Conservation (phyloP, 495 filamentous ascomycete genomes). For the Tuber microsphaerosporum region DNA sequence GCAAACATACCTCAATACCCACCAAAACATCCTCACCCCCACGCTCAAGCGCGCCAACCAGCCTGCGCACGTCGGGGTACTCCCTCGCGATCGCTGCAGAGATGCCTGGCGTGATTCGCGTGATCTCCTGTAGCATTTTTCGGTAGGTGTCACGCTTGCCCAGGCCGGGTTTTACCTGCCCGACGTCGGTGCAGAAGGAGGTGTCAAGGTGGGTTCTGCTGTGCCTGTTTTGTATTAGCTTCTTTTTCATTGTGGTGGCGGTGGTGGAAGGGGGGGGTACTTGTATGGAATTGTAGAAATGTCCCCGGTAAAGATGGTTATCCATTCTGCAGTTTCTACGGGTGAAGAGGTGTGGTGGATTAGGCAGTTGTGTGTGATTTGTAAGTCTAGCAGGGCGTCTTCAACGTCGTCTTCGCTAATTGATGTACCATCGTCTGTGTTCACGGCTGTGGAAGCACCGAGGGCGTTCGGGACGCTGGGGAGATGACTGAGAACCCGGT, state of each 20-base stretch:
- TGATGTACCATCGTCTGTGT: slow-evolving; percentile 44
- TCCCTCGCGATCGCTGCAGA: slow-evolving; percentile 62
- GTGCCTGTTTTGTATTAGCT: slow-evolving; percentile 40
- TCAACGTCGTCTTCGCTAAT: slow-evolving; percentile 68
- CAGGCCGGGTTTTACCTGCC: slow-evolving; percentile 69
- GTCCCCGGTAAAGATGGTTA: slow-evolving; percentile 71
- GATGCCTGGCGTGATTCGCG: slow-evolving; percentile 63
- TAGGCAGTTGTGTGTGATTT: slow-evolving; percentile 59
- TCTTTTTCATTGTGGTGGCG: not conserved
- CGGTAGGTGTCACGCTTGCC: slow-evolving; percentile 62
- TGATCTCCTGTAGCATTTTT: slow-evolving; percentile 72
- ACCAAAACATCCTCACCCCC: slow-evolving; percentile 57
- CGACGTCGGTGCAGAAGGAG: slow-evolving; percentile 74
- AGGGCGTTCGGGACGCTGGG: slow-evolving; percentile 12
- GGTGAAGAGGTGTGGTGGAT: slow-evolving; percentile 63
- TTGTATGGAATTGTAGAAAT: slow-evolving; percentile 71
- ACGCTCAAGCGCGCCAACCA: slow-evolving; percentile 55
- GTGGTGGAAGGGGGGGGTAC: slow-evolving; percentile 31
- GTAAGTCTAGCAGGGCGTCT: slow-evolving; percentile 63
- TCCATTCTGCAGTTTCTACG: slow-evolving; percentile 68
- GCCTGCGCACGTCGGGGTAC: slow-evolving; percentile 53
- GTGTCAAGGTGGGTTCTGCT: slow-evolving; percentile 44
- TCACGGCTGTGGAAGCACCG: slow-evolving; percentile 44
- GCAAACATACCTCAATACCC: slow-evolving; percentile 46
- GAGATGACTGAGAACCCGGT: slow-evolving; percentile 36